Evolutionary conservation across 2,329 filamentous ascomycete genomes (phyloP).

Genomic region (Cladophialophora psammophila): DNA sequence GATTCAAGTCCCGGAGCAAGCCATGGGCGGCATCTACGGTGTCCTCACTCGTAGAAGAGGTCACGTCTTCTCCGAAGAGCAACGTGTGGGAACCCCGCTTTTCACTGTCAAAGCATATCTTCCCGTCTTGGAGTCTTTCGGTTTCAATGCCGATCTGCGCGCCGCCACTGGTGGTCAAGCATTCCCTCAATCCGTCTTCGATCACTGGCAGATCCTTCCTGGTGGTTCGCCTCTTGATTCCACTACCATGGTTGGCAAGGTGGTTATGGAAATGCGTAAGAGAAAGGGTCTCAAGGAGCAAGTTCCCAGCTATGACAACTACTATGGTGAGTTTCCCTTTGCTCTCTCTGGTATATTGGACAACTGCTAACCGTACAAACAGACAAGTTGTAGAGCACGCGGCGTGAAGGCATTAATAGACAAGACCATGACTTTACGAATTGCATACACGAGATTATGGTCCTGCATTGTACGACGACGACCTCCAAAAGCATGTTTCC

Average conservation of each 20-base stretch:
- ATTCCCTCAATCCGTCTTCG: conserved; percentile 98
- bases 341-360: conserved; percentile 40
- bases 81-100: conserved; percentile 96
- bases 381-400: conserved; percentile 87
- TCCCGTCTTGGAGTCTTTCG: conserved; percentile 96
- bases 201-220: conserved; percentile 96
- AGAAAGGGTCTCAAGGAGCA: conserved; percentile 99
- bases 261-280: conserved; percentile 93
- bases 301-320: conserved; percentile 89
- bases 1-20: conserved; percentile 97
- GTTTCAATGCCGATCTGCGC: conserved; percentile 98
- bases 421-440: conserved; percentile 37
- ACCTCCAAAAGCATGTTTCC: conserved; percentile 18
- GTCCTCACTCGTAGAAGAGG: conserved; percentile 96
- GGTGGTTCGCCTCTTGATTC: conserved; percentile 90
- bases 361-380: conserved; percentile 48
- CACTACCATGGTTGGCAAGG: conserved; percentile 79
- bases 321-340: conserved; percentile 66
- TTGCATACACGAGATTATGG: conserved; percentile 32
- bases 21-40: conserved; percentile 99
- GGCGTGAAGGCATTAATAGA: conserved; percentile 30
- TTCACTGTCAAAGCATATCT: conserved; percentile 99
- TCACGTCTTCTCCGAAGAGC: conserved; percentile 98
- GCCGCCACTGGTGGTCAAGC: conserved; percentile 93
- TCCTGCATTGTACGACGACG: conserved; percentile 30